Base-by-base conservation (phyloP, 164 flowering plant species). In the Cinnamomum micranthum region DNA sequence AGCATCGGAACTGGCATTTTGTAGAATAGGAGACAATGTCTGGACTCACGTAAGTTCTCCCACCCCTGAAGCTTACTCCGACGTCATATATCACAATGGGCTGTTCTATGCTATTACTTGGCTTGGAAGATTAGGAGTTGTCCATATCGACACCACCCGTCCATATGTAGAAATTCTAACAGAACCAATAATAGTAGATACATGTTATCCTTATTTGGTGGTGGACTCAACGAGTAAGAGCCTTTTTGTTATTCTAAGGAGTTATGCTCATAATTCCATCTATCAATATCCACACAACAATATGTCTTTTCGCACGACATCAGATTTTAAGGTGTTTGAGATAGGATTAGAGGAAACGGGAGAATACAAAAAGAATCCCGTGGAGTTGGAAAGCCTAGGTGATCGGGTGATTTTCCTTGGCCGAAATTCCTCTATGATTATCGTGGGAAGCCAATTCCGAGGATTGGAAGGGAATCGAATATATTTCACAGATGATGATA, bases 351-450 rank as follows among this genome's bases (percentile, higher is more conserved):
- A 55, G 73, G 66, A 65, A 71, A 71, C 51, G 88, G 93, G 35
- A 31, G 35, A 6, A 5, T 31, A 31, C 35, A 31, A 31, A 31
- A 31, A 31, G 35, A 31, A 31, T 31, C 35, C 35, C 91, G 69
- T 71, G 70, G 86, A 81, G 80, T 78, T 91, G 75, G 74, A 75
- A 15, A 75, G 68, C 77, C 81, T 93, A 83, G 89, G 85, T 13
- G 88, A 91, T 68, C 76, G 69, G 15, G 75, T 91, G 58, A 70
- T 93, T 87, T 91, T 93, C 76, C 71, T 90, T 77, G 92, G 93
- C 17, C 92, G 90, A 68, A 87, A 89, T 80, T 82, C 90, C 70
- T 28, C 86, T 0, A 90, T 91, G 79, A 84, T 91, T 4, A 85
- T 84, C 12, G 73, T 80, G 2, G 87, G 83, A 28, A 70, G 77